Evolutionary conservation across 2,329 filamentous ascomycete species (phyloP), one percentile per base, ranked within the genome.

Genomic region (Torrubiella hemipterigena): DNA sequence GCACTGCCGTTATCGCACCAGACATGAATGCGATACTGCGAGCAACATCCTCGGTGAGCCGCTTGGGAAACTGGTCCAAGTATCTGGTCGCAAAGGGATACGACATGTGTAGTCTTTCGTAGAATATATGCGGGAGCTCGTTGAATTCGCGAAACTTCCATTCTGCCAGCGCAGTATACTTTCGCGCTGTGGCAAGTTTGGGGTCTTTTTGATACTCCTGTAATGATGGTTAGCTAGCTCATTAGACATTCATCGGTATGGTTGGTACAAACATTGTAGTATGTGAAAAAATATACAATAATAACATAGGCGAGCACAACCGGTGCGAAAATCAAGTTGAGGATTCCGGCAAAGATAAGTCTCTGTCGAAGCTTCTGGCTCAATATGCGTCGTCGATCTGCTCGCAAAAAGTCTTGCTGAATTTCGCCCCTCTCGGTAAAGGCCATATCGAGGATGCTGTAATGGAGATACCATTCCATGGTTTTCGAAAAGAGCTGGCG

Each of bases 121-220:
- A 73, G 46, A 96, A 98, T 3, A 96, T 67, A 54, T 98, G 91
- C 34, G 81, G 80, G 2, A 98, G 67, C 54, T 98, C 91, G 47
- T 98, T 98, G 67, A 96, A 98, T 52, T 96, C 89, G 29, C 91
- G 79, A 40, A 98, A 95, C 47, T 95, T 96, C 91, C 91, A 98
- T 51, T 94, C 82, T 0, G 91, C 91, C 30, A 94, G 71, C 2
- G 86, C 83, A 0, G 89, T 96, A 50, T 95, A 98, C 42, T 86
- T 79, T 24, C 91, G 77, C 12, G 55, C 53, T 7, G 85, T 80
- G n/a, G 83, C 81, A 22, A 94, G 72, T 39, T 86, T 78, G 1
- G 84, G 89, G 39, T 95, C 93, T 48, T 87, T 93, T 56, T 94
- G 86, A 49, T 93, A 95, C 62, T 98, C 89, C 80, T 85, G 37